These are phyloP conservation scores for Volvox carteri DNA, from an alignment of 163 green algal genomes.

Conservation along the genomic window DNA sequence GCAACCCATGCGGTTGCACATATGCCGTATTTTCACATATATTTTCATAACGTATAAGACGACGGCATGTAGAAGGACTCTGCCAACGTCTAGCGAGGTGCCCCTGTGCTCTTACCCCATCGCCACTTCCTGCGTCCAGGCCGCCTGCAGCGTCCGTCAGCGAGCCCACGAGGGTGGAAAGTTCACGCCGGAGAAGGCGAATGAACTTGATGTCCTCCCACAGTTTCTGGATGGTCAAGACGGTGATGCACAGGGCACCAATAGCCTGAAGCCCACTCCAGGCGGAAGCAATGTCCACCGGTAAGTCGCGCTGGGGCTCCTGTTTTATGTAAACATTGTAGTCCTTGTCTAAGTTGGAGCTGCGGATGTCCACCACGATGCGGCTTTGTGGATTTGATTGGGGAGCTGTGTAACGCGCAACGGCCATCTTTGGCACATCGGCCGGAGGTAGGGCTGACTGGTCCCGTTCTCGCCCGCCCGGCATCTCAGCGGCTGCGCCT, in stretches of 20 bases:
- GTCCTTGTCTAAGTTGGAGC: slow-evolving; percentile 39
- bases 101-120: neutral
- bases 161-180: slow-evolving; percentile 16
- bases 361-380: slow-evolving; percentile 56
- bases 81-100: neutral
- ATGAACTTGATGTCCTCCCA: slow-evolving; percentile 61
- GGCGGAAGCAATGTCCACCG: slow-evolving; percentile 3
- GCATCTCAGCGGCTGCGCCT: neutral
- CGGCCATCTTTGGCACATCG: neutral
- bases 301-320: neutral
- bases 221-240: slow-evolving; percentile 62
- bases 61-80: too few relatives aligned
- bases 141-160: neutral
- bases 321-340: slow-evolving; percentile 42
- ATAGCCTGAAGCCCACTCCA: slow-evolving; percentile 17
- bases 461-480: neutral
- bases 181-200: slow-evolving; percentile 28
- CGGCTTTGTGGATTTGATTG: neutral
- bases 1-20: too few relatives aligned
- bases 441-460: neutral
- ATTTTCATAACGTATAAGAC: too few relatives aligned
- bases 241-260: slow-evolving; percentile 35
- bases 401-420: neutral
- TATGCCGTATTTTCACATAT: too few relatives aligned
- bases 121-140: neutral